phyloP scores from a whole-genome alignment of 257 asterid genomes.

The Fraxinus anomala region DNA sequence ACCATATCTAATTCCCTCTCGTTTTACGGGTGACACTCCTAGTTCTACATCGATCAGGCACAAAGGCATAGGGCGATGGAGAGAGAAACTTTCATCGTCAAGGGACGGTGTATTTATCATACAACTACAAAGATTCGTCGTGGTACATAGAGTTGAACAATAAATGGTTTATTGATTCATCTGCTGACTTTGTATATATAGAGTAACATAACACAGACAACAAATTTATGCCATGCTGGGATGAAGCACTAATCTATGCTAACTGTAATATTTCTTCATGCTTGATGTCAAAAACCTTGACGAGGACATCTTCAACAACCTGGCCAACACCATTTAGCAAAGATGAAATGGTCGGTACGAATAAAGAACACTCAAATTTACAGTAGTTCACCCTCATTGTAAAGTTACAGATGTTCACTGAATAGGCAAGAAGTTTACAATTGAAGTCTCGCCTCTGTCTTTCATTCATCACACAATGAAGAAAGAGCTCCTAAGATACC shows the following conservation, averaged over 20 bases:
- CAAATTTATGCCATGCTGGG: neutral
- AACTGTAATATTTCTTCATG: conserved; percentile 68
- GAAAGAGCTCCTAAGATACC: neutral
- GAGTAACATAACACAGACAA: neutral
- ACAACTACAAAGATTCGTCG: neutral
- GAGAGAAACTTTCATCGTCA: neutral
- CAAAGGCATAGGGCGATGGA: neutral
- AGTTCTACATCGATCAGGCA: neutral
- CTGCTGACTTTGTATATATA: neutral
- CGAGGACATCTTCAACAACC: conserved; percentile 88
- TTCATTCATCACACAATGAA: neutral
- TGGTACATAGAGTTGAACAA: neutral
- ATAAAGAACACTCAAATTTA: neutral
- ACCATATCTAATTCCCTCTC: neutral
- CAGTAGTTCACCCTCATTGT: neutral
- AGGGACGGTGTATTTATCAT: neutral
- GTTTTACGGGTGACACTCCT: neutral
- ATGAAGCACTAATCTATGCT: conserved; percentile 41
- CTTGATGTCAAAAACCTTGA: conserved; percentile 72
- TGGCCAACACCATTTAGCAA: conserved; percentile 34
- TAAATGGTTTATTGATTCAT: neutral
- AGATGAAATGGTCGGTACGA: neutral
- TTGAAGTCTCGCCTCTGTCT: neutral
- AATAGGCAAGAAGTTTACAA: neutral
- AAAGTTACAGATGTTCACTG: neutral